Percentiles rank a stretch among this genome's conserved stretches.
These are phyloP conservation scores for Parmales sp. DNA, from an alignment of 108 stramenopile species.

Conservation along the genomic window DNA sequence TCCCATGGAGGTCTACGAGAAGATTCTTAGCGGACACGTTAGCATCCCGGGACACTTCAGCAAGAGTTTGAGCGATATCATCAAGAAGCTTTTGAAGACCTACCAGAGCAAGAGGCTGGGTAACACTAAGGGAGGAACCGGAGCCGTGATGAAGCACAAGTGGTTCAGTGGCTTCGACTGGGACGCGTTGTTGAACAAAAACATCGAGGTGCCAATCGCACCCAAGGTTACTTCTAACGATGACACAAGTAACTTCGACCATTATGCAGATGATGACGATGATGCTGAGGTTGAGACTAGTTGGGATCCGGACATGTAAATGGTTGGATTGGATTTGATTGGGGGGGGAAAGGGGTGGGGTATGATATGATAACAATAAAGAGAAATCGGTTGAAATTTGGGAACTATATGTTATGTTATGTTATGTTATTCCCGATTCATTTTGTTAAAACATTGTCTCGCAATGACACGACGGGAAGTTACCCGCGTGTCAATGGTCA, in stretches of 20 bases:
- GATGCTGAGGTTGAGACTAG: conserved; percentile 9
- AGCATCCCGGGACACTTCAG: conserved; percentile 42
- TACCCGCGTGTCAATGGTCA: no score
- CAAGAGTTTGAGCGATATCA: conserved; percentile 46
- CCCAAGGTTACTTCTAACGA: conserved; percentile 34
- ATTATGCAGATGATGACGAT: conserved; percentile 27
- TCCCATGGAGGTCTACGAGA: conserved; percentile 49
- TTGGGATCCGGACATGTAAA: conserved; percentile 7
- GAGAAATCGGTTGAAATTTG: no score
- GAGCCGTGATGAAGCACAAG: conserved; percentile 66
- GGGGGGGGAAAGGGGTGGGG: background rate
- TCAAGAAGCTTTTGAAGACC: conserved; percentile 61
- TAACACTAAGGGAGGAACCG: conserved; percentile 64
- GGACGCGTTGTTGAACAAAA: conserved; percentile 44
- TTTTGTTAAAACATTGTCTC: no score
- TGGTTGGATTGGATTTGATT: background rate
- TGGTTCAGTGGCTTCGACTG: conserved; percentile 73
- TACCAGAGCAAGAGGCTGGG: conserved; percentile 61
- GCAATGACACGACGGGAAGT: no score
- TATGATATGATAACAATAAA: no score
- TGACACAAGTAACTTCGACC: conserved; percentile 33
- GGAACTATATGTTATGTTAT: no score
- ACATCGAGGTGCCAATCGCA: conserved; percentile 45
- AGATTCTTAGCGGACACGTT: conserved; percentile 38
- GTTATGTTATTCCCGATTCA: no score